Evolutionary conservation across 805 yeast species (phyloP).

Genomic region (Starmerella roubikii): DNA sequence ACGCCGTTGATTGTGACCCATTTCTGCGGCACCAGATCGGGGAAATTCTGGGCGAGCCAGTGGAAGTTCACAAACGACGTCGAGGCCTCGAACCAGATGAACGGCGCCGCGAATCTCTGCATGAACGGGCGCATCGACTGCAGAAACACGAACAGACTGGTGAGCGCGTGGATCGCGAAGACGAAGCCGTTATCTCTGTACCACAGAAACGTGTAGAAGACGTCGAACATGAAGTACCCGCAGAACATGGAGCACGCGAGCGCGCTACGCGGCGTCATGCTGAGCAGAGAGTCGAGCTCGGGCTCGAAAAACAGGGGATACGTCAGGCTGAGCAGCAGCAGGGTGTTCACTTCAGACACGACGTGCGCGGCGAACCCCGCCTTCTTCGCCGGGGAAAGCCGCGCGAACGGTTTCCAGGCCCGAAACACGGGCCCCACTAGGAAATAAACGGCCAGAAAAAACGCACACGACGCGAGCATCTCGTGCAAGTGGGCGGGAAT

Average conservation of each 20-base stretch:
- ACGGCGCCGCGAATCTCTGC: slow-evolving; percentile 69
- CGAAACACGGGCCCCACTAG: slow-evolving; percentile 37
- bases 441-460: slow-evolving; percentile 46
- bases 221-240: slow-evolving; percentile 91
- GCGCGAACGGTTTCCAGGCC: slow-evolving; percentile 39
- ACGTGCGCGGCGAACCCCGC: slow-evolving; percentile 79
- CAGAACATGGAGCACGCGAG: slow-evolving; percentile 55
- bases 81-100: slow-evolving; percentile 71
- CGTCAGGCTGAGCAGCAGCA: slow-evolving; percentile 45
- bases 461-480: slow-evolving; percentile 40
- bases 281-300: slow-evolving; percentile 45
- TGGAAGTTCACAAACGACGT: slow-evolving; percentile 91
- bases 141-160: slow-evolving; percentile 62
- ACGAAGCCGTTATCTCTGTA: slow-evolving; percentile 62
- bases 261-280: slow-evolving; percentile 58
- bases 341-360: slow-evolving; percentile 73
- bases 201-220: slow-evolving; percentile 49
- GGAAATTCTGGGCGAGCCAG: slow-evolving; percentile 76
- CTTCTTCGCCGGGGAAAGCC: slow-evolving; percentile 42
- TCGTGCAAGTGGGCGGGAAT: slow-evolving; percentile 45
- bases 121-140: slow-evolving; percentile 57
- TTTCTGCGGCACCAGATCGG: slow-evolving; percentile 47
- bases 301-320: slow-evolving; percentile 55
- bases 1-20: slow-evolving; percentile 57
- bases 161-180: slow-evolving; percentile 69